Evolutionary conservation across 139 green algal species (phyloP).

Genomic region (Volvox reticuliferus): DNA sequence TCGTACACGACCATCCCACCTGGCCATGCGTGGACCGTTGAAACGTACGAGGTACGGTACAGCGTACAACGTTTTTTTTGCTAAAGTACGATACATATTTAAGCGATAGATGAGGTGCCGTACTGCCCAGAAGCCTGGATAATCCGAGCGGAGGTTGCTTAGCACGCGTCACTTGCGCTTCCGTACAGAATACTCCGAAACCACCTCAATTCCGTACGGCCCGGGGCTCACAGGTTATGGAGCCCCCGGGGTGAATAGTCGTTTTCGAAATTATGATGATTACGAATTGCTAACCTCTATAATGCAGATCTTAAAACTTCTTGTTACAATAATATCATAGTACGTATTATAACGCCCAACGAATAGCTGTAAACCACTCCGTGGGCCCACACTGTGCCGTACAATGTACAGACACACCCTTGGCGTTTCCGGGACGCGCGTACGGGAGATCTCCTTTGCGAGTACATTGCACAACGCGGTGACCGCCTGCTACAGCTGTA

Average conservation of each 20-base stretch:
- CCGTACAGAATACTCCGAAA: background rate
- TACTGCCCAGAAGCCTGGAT: background rate
- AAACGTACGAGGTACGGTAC: constrained; percentile 33
- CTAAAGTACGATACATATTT: background rate
- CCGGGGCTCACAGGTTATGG: too few relatives aligned
- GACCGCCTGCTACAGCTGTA: constrained; percentile 20
- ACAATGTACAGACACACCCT: background rate
- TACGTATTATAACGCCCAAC: too few relatives aligned
- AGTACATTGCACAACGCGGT: constrained; percentile 22
- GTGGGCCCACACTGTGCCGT: background rate
- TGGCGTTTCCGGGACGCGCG: constrained; percentile 6
- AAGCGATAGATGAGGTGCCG: background rate
- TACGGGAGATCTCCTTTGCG: background rate
- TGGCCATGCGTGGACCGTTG: constrained; percentile 21
- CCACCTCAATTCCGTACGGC: too few relatives aligned
- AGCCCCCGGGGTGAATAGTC: too few relatives aligned
- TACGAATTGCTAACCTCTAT: too few relatives aligned
- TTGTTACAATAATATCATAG: too few relatives aligned
- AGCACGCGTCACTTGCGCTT: background rate
- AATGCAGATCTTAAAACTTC: too few relatives aligned
- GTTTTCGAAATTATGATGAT: too few relatives aligned
- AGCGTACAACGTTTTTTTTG: background rate
- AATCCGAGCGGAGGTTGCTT: background rate
- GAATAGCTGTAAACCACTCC: background rate
- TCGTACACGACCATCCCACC: constrained; percentile 19